Conservation (phyloP, 805 yeast genomes). For the Alloascoidea hylecoeti region DNA sequence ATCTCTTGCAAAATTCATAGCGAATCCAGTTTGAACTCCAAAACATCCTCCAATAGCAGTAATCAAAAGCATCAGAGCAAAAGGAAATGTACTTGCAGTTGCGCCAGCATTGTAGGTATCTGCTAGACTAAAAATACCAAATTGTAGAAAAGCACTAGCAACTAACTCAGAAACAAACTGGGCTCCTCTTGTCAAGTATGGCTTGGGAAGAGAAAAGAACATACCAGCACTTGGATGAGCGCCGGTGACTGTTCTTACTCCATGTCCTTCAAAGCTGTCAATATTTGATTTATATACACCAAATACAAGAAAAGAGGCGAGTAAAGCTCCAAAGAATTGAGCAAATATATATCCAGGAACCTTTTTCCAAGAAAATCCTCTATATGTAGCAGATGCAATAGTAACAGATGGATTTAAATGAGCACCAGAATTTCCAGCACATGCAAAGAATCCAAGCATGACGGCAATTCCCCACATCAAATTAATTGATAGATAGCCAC, state of each 20-base stretch:
- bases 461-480: constrained; percentile 43
- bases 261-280: constrained; percentile 18
- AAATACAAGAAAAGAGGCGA: constrained; percentile 30
- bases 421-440: constrained; percentile 47
- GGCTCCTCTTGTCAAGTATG: constrained; percentile 24
- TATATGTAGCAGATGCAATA: constrained; percentile 27
- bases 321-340: constrained; percentile 33
- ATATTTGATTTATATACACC: constrained; percentile 28
- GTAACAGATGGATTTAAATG: constrained; percentile 43
- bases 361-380: constrained; percentile 37
- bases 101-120: constrained; percentile 33
- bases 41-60: constrained; percentile 30
- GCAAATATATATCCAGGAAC: constrained; percentile 28
- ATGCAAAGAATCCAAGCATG: constrained; percentile 31
- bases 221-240: constrained; percentile 24
- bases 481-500: constrained; percentile 26
- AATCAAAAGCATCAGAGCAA: constrained; percentile 29
- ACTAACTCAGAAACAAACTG: constrained; percentile 34
- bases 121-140: constrained; percentile 34
- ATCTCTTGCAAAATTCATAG: constrained; percentile 40
- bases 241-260: constrained; percentile 16
- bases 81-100: constrained; percentile 27
- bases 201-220: constrained; percentile 30
- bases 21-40: constrained; percentile 41
- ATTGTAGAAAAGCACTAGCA: constrained; percentile 27